Evolutionary conservation across 1,139 yeast genomes (phyloP).

Genomic region (Pichia sp.): DNA sequence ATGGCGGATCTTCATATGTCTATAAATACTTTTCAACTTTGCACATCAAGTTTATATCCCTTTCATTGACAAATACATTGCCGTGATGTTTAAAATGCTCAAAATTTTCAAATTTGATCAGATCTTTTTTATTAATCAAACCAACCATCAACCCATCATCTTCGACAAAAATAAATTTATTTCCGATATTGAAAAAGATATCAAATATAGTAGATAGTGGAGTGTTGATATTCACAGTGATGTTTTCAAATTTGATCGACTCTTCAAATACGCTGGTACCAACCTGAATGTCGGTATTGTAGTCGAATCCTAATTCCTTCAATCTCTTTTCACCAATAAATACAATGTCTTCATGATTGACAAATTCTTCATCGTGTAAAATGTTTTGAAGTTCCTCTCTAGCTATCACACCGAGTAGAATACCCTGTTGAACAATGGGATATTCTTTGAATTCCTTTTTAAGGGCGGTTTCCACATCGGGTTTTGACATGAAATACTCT

Average conservation of each 20-base stretch:
- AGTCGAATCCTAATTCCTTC: conserved; percentile 3
- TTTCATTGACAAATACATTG: conserved; percentile 16
- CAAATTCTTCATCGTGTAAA: not conserved
- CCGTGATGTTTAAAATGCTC: conserved; percentile 21
- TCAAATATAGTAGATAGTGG: conserved; percentile 59
- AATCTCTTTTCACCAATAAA: conserved; percentile 15
- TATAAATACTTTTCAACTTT: too few species aligned
- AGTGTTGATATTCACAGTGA: conserved; percentile 46
- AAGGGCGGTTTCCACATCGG: conserved; percentile 1
- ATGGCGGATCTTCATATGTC: too few species aligned
- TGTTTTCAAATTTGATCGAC: conserved; percentile 52
- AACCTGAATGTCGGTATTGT: not conserved
- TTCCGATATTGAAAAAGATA: conserved; percentile 73
- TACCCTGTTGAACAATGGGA: conserved; percentile 4
- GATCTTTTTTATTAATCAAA: conserved; percentile 58
- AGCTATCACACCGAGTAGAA: conserved; percentile 6
- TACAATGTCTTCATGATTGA: conserved; percentile 13
- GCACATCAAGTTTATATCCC: conserved; percentile 11
- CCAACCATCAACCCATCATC: conserved; percentile 48
- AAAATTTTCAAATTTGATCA: conserved; percentile 43
- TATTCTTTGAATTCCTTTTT: conserved; percentile 5
- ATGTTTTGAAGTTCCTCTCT: not conserved
- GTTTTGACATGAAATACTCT: conserved; percentile 3
- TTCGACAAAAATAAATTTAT: conserved; percentile 63
- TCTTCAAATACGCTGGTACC: conserved; percentile 26